phyloP scores from a whole-genome alignment of 257 asterid genomes.

The Primulina eburnea region DNA sequence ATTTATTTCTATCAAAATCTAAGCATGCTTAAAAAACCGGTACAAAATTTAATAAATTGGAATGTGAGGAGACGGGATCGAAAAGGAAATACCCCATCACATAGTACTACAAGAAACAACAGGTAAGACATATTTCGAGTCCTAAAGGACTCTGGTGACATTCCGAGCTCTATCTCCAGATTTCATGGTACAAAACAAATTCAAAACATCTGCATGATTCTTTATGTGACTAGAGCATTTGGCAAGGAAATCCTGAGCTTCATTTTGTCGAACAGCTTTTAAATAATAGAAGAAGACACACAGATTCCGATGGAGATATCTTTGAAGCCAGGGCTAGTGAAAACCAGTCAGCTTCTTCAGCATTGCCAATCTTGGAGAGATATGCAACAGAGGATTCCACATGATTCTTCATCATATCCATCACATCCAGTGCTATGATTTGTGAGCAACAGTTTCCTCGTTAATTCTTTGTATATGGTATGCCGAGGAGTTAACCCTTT shows the following conservation, averaged over 20 bases:
- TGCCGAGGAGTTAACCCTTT: conserved; percentile 49
- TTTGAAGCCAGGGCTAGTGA: conserved; percentile 46
- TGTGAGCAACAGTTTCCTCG: conserved; percentile 49
- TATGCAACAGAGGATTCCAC: conserved; percentile 53
- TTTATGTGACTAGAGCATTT: conserved; percentile 58
- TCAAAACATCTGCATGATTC: conserved; percentile 67
- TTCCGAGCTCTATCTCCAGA: conserved; percentile 27
- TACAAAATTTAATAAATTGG: conserved; percentile 1
- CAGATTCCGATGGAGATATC: conserved; percentile 46
- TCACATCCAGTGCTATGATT: conserved; percentile 50
- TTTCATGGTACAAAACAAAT: conserved; percentile 46
- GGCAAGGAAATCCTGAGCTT: conserved; percentile 76
- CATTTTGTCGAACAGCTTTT: conserved; percentile 46
- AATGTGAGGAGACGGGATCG: conserved; percentile 4
- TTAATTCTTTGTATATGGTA: conserved; percentile 56
- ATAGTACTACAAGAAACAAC: conserved; percentile 29
- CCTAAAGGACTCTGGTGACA: conserved; percentile 36
- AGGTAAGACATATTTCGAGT: conserved; percentile 23
- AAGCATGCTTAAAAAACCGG: conserved; percentile 8
- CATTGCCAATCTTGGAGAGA: conserved; percentile 51
- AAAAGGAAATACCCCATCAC: conserved; percentile 19
- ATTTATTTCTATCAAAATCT: conserved; percentile 18
- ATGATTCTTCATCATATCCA: conserved; percentile 67
- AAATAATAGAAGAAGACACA: conserved; percentile 54
- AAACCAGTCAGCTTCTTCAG: conserved; percentile 65